A percentile compares a stretch with the other conserved stretches of the same genome.
Conservation (phyloP, 306 rosid species). For the Styphnolobium japonicum region DNA sequence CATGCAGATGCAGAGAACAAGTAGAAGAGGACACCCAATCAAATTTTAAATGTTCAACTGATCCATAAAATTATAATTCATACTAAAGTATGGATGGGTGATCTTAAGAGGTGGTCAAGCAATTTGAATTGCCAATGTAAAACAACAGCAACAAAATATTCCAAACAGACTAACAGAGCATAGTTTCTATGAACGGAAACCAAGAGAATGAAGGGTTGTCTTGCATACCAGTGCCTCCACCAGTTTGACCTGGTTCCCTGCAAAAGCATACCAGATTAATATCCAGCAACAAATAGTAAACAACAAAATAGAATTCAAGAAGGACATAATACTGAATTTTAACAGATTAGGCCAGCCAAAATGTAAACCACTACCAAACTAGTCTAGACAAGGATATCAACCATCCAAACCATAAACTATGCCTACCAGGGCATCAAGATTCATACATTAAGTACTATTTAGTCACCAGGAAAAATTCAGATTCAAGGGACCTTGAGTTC, state of each 20-base stretch:
- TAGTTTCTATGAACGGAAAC: constrained; percentile 21
- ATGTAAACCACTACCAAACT: not conserved
- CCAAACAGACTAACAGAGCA: not conserved
- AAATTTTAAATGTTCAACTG: not conserved
- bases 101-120: constrained; percentile 6
- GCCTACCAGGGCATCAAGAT: not conserved
- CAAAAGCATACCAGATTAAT: constrained; percentile 14
- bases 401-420: not conserved
- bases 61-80: constrained; percentile 11
- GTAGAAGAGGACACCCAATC: not conserved
- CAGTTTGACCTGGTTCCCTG: constrained; percentile 51
- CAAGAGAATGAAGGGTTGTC: not conserved
- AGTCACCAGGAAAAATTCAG: not conserved
- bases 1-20: not conserved
- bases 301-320: constrained; percentile 4
- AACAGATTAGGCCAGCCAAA: constrained; percentile 4
- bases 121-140: constrained; percentile 2
- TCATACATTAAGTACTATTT: not conserved
- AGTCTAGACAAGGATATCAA: constrained; percentile 2
- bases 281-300: not conserved
- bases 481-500: not conserved
- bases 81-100: not conserved
- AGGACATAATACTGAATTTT: not conserved
- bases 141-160: constrained; percentile 2
- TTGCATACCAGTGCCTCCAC: constrained; percentile 41